These are phyloP conservation scores for Pilatotrama ljubarskyi DNA, from an alignment of 768 basidiomycete genomes.

Conservation along the genomic window DNA sequence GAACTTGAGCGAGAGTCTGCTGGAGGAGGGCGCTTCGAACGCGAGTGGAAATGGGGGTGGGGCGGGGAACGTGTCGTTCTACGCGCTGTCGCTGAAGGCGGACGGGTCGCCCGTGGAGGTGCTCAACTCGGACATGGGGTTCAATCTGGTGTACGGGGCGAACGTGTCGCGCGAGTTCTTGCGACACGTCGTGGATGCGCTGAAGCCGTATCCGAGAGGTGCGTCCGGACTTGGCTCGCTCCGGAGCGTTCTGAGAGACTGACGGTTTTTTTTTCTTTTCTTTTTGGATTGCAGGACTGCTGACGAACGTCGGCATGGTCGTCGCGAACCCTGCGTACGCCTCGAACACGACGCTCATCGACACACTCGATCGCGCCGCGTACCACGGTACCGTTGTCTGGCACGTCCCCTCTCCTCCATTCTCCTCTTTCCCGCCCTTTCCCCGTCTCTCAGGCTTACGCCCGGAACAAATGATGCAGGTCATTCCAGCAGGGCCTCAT, in stretches of 20 bases:
- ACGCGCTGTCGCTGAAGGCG: constrained; percentile 40
- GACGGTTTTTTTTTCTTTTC: too few relatives aligned
- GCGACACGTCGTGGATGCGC: constrained; percentile 38
- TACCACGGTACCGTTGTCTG: constrained; percentile 41
- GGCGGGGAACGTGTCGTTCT: constrained; percentile 35
- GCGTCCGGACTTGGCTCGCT: too few relatives aligned
- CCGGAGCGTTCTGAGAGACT: too few relatives aligned
- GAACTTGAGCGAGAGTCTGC: constrained; percentile 34
- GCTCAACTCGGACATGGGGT: constrained; percentile 44
- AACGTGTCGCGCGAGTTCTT: constrained; percentile 40
- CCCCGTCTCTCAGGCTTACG: background rate
- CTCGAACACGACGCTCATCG: constrained; percentile 41
- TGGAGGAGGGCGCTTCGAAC: constrained; percentile 15
- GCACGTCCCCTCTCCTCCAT: constrained; percentile 18
- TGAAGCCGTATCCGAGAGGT: constrained; percentile 47
- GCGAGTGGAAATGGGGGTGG: background rate
- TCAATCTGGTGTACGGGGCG: constrained; percentile 41
- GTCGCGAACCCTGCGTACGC: constrained; percentile 46
- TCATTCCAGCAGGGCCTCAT: constrained; percentile 47
- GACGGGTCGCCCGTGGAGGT: constrained; percentile 45
- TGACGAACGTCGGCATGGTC: constrained; percentile 49
- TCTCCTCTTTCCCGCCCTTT: background rate
- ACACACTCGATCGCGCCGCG: constrained; percentile 36
- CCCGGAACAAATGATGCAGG: constrained; percentile 22
- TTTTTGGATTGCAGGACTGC: constrained; percentile 34